Base-by-base conservation (phyloP, 306 rosid genomes). In the Trifolium subterraneum region DNA sequence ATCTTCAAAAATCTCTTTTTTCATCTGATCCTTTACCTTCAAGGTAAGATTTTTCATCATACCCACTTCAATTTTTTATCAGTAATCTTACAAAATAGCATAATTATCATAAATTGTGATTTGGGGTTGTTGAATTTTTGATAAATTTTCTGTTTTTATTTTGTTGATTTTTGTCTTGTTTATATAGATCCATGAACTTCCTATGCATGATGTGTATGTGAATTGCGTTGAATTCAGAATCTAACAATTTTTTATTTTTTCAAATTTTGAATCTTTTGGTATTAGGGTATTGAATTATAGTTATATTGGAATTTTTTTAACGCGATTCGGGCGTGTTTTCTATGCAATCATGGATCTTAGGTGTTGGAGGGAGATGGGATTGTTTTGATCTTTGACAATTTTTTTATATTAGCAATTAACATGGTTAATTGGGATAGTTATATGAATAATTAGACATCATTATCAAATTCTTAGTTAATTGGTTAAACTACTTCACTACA, bases 271-370 rank as follows among this genome's bases (percentile, higher is more conserved):
- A 23, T 56, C 15, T 64, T 58, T 36, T 27, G 7, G 1, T 33
- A 2, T 10, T 41, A 47, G 41, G 47, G 70, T 42, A 33, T 71
- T 56, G 63, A 23, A 13, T 56, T 56, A 3, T 1, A 0, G 52
- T 75, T 70, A 70, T 52, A 14, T 55, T 55, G 29, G 8, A 20
- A 75, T 71, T 68, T 25, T 54, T 10, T 54, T n/a, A 4, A 12
- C 27, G 69, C 4, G 48, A 66, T 41, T 79, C 4, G 50, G 56
- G 3, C 1, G 5, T 56, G 35, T 23, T 22, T 22, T 56, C 16
- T 75, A 27, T 50, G 66, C 42, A 76, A 52, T 66, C 60, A 41
- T 47, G 79, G 84, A 83, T 83, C 78, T 15, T 50, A 5, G 68
- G n/a, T 38, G 33, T 36, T 42, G 16, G 45, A 59, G 13, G 64